Evolutionary conservation across 2,329 filamentous ascomycete genomes (phyloP), one percentile per base, ranked within the genome.

Genomic region (Anthostomella pinea): DNA sequence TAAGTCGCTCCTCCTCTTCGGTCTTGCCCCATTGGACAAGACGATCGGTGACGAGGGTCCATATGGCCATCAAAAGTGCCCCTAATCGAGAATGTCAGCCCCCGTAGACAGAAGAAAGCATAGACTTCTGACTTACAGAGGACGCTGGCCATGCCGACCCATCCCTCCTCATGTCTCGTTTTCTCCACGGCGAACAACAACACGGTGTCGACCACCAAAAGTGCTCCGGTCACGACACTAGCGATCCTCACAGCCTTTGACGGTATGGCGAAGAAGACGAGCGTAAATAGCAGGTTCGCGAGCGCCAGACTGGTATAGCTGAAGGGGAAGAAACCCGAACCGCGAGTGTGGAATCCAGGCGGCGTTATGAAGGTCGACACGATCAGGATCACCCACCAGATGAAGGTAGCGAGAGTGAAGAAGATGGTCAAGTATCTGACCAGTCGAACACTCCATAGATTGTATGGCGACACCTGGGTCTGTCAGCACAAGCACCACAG

Each of bases 381-480:
- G n/a, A 98, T 73, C 21, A 95, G 71, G 35, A 96, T 63, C 8
- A 87, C 75, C 91, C 93, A 97, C 91, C 91, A 97, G n/a, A 88
- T 54, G 54, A 94, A 88, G 38, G 81, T 86, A 51, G 90, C 59
- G 33, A 80, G 62, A 14, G 91, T 71, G 56, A 96, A 86, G 23
- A 87, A 53, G 37, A 95, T 71, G 5, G 88, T 91, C 43, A 93
- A 62, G 57, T 82, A 87, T 58, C 89, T 80, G 36, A 93, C 71
- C 30, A 85, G 77, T 13, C 93, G 83, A 32, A 98, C 85, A 41
- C 81, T 87, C 84, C 89, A 95, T 23, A 97, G 77, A 54, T 98
- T 98, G 67, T 96, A 96, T 0, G 93, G 93, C 14, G 57, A 54
- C 23, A 59, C 56, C 54, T 58, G 42, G 6, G 15, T n/a, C 19